Conservation (phyloP, 768 basidiomycete species). For the Pleurotus djamor region DNA sequence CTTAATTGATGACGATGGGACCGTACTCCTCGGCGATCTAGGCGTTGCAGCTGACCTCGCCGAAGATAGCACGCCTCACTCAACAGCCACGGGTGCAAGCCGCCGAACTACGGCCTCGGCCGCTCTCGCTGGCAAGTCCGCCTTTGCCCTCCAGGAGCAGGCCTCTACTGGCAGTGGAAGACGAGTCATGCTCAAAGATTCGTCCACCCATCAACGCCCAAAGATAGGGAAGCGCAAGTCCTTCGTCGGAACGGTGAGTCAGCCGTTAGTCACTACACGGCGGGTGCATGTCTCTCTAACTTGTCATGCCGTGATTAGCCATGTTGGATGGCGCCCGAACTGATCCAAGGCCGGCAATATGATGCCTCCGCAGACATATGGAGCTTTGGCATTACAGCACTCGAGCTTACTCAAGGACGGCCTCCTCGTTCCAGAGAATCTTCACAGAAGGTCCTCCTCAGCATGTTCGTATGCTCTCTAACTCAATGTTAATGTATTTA, state of each 20-base stretch:
- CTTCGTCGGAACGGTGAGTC: slow-evolving; percentile 85
- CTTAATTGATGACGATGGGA: slow-evolving; percentile 87
- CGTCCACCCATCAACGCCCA: slow-evolving; percentile 30
- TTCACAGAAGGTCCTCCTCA: slow-evolving; percentile 70
- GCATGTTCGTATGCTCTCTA: slow-evolving; percentile 46
- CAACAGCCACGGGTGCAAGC: slow-evolving; percentile 12
- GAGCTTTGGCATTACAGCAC: slow-evolving; percentile 94
- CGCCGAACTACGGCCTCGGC: slow-evolving; percentile 26
- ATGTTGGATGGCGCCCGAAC: slow-evolving; percentile 97
- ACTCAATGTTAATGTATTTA: neutral
- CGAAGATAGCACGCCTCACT: slow-evolving; percentile 44
- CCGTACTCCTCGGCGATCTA: slow-evolving; percentile 88
- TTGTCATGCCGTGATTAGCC: slow-evolving; percentile 43
- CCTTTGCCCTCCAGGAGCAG: slow-evolving; percentile 16
- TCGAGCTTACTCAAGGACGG: slow-evolving; percentile 85
- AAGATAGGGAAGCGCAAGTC: slow-evolving; percentile 78
- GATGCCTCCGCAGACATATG: slow-evolving; percentile 91
- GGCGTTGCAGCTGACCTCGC: slow-evolving; percentile 87
- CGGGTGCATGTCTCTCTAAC: neutral
- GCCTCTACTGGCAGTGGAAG: slow-evolving; percentile 14
- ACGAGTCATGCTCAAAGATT: slow-evolving; percentile 33
- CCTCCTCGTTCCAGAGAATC: slow-evolving; percentile 82
- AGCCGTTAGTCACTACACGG: neutral
- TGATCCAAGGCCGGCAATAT: slow-evolving; percentile 82
- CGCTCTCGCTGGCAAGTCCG: slow-evolving; percentile 19